Evolutionary conservation across 345 rosid genomes (phyloP), one percentile per base, ranked within the genome.

Genomic region (Garcia nutans): DNA sequence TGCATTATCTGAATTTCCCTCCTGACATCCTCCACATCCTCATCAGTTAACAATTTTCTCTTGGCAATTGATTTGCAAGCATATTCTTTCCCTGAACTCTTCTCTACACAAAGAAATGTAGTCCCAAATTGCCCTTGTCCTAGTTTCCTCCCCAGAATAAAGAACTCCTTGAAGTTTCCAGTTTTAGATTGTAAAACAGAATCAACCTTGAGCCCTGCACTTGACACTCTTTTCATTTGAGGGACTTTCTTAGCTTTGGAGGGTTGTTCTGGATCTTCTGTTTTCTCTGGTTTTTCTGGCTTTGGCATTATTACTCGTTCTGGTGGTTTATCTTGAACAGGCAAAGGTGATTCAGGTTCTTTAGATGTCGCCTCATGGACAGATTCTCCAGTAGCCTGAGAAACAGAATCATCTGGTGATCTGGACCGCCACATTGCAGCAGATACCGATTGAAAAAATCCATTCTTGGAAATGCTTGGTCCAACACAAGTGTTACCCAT

Each of bases 251-350:
- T 78, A 23, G 63, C 49, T 24, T 67, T 78, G 10, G 73, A 50
- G 57, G 37, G 65, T 52, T 33, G 70, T 33, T 61, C 78, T 20
- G 64, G 67, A 17, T 76, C 47, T 16, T 58, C 78, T 4, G 90
- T 83, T 57, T 73, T 66, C 64, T 60, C 71, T 0, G 79, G 78
- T 73, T 60, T 57, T 57, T 74, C 82, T 1, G 82, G 70, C 28
- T 79, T 76, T 13, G 78, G 82, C 79, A 89, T 87, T 24, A 87
- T 87, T 66, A 93, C 74, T 16, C 72, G 94, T 70, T 91, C 92
- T 10, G 98, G 97, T 15, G 98, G 97, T 68, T 86, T 87, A 72
- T 82, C 74, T 75, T 88, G 93, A 73, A 93, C 92, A 17, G 92
- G 87, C 70, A 78, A 75, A 68, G 89, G 87, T 16, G 82, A 77